Percentiles rank a stretch among this genome's conserved stretches.
Conservation (phyloP, 345 rosid species). For the Cardamine occulta region DNA sequence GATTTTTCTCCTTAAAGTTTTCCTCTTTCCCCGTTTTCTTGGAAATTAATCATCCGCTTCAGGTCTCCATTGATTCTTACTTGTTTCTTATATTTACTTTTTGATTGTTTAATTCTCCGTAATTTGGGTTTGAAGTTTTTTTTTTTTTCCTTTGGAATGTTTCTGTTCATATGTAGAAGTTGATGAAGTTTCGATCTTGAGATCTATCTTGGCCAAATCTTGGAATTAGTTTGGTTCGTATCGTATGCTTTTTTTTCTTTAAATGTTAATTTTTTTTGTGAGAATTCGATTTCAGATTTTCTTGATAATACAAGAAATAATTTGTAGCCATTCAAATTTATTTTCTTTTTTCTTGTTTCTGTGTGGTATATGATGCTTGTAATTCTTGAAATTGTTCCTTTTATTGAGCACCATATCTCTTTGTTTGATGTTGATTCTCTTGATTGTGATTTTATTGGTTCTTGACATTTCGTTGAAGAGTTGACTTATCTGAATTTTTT, state of each 20-base stretch:
- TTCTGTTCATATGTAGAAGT: slow-evolving; percentile 3
- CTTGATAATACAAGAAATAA: slow-evolving; percentile 13
- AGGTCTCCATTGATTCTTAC: slow-evolving; percentile 23
- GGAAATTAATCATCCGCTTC: slow-evolving; percentile 8
- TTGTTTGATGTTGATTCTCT: slow-evolving; percentile 13
- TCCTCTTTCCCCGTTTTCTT: slow-evolving; percentile 4
- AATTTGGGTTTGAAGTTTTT: slow-evolving; percentile 8
- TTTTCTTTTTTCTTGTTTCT: not conserved
- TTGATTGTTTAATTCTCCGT: not conserved
- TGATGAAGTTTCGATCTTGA: slow-evolving; percentile 21
- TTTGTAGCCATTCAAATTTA: slow-evolving; percentile 10
- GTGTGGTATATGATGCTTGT: slow-evolving; percentile 31
- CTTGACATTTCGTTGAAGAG: slow-evolving; percentile 24
- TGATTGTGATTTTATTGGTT: slow-evolving; percentile 37
- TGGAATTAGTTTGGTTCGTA: not conserved
- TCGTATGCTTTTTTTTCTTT: not conserved
- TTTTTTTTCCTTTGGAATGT: not conserved
- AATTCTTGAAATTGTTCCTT: slow-evolving; percentile 2
- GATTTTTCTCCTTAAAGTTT: not conserved
- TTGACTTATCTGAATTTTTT: slow-evolving; percentile 32
- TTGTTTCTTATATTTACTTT: slow-evolving; percentile 7
- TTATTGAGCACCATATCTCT: slow-evolving; percentile 23
- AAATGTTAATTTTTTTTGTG: not conserved
- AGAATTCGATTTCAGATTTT: not conserved
- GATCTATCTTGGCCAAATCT: slow-evolving; percentile 35